phyloP scores from a whole-genome alignment of 2,329 filamentous ascomycete genomes.

The Calonectria pseudoreteaudii region DNA sequence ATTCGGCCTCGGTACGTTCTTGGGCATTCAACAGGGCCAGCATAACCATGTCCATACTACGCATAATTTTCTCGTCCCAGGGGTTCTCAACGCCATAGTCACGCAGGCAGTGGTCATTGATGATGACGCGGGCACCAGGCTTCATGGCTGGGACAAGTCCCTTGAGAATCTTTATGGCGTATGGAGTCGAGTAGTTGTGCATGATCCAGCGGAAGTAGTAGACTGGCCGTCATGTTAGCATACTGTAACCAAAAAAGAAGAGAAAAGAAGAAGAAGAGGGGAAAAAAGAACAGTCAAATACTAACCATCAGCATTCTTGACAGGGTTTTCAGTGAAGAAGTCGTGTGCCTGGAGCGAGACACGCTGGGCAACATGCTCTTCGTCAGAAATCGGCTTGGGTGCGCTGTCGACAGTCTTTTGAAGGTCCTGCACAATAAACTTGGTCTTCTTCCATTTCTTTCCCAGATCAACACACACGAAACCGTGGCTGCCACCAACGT shows the following conservation, averaged over 20 bases:
- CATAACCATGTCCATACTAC: conserved; percentile 66
- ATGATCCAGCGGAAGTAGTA: conserved; percentile 72
- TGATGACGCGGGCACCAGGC: conserved; percentile 61
- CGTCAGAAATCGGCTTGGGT: conserved; percentile 55
- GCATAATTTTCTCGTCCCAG: conserved; percentile 61
- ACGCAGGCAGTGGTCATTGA: conserved; percentile 59
- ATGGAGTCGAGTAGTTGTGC: conserved; percentile 70
- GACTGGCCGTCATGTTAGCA: conserved; percentile 47
- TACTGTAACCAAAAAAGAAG: background rate
- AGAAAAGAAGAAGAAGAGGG: background rate
- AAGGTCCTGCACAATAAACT: conserved; percentile 68
- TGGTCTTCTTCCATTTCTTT: conserved; percentile 60
- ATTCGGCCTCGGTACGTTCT: conserved; percentile 61
- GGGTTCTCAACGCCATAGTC: conserved; percentile 52
- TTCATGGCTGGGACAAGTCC: conserved; percentile 67
- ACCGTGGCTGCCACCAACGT: conserved; percentile 70
- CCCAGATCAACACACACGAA: conserved; percentile 68
- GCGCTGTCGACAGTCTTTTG: conserved; percentile 60
- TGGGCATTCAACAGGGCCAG: conserved; percentile 63
- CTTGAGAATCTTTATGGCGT: conserved; percentile 60
- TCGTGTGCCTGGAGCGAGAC: conserved; percentile 63
- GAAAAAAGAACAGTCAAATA: background rate
- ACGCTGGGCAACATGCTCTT: conserved; percentile 52
- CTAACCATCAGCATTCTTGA: conserved; percentile 63
- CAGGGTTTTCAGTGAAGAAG: conserved; percentile 68